Evolutionary conservation across 352 stramenopile species (phyloP), one percentile per base, ranked within the genome.

Genomic region (Aphanomyces euteiches): DNA sequence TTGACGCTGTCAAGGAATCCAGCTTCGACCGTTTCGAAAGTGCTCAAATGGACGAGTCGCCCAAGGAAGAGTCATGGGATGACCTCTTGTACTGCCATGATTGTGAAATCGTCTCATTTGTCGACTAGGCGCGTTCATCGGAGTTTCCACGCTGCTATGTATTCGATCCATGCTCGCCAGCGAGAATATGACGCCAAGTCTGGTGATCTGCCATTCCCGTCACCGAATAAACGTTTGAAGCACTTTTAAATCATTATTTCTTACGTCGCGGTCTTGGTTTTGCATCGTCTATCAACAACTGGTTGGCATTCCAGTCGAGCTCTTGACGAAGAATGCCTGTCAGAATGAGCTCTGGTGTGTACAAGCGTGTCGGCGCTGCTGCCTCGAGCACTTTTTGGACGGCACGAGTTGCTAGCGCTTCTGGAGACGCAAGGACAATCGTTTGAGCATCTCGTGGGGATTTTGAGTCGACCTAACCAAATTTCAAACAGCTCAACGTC

Each of bases 341-440:
- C 12, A 87, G 57, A 64, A 87, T 78, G 21, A 85, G 61, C 74
- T 87, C 80, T 1, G 80, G 15, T 5, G 78, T 76, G 73, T 75
- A 84, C 50, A 85, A 79, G 53, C 66, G 72, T 38, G 78, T 50
- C 15, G 67, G 58, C 36, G 77, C 73, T n/a, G 69, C 76, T 2
- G 56, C 56, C 3, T 45, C 66, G 17, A 87, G 57, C 61, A 74
- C 56, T 69, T 82, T 85, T 38, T 77, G 77, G n/a, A 87, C 72
- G 3, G 79, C 66, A 17, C 73, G 75, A 28, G 68, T 47, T 3
- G 59, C 61, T 57, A 81, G 12, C 28, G 79, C 80, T 13, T 73
- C 59, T 15, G 80, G 72, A 28, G 74, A 84, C 15, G 80, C 76
- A 69, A 87, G 80, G 15, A 85, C 80, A 17, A 87, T 38, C 45